Conservation (phyloP, 1,284 basidiomycete genomes). For the Ganoderma meredithae region DNA sequence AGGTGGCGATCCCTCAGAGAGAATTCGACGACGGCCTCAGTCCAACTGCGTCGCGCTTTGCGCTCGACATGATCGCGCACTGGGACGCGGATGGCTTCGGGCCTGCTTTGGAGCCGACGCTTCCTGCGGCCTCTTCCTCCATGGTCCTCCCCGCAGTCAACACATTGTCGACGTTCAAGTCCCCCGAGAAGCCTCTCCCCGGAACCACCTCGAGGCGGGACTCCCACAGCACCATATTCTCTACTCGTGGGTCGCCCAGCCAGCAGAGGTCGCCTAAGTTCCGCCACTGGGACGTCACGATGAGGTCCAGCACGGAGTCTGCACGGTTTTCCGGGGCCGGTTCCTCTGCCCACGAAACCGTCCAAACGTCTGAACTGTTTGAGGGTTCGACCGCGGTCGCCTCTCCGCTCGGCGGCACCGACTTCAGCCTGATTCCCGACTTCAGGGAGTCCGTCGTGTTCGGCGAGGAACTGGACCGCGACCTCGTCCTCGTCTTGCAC, state of each 20-base stretch:
- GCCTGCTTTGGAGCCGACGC: not conserved
- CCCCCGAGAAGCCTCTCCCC: slow-evolving; percentile 31
- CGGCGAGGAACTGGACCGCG: slow-evolving; percentile 27
- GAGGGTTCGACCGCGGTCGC: slow-evolving; percentile 1
- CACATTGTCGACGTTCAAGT: slow-evolving; percentile 3
- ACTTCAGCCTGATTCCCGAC: slow-evolving; percentile 15
- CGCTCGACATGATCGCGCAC: slow-evolving; percentile 6
- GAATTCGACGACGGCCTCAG: not conserved
- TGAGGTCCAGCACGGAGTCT: slow-evolving; percentile 22
- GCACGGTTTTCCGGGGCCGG: not conserved
- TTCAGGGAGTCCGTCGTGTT: slow-evolving; percentile 18
- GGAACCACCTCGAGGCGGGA: slow-evolving; percentile 22
- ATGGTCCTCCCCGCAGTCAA: slow-evolving; percentile 24
- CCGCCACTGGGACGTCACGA: slow-evolving; percentile 18
- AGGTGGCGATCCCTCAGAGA: not conserved
- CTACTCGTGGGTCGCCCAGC: slow-evolving; percentile 14
- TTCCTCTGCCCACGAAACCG: not conserved
- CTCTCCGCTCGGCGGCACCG: slow-evolving; percentile 6
- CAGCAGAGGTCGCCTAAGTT: slow-evolving; percentile 28
- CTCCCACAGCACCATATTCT: slow-evolving; percentile 12
- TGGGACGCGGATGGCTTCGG: not conserved
- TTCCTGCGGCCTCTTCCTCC: slow-evolving; percentile 29
- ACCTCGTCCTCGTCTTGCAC: slow-evolving; percentile 34
- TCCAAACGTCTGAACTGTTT: not conserved
- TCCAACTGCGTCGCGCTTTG: slow-evolving; percentile 7